A percentile compares a stretch with the other conserved stretches of the same genome.
phyloP scores from a whole-genome alignment of 768 basidiomycete species.

The Gloeophyllum trabeum region DNA sequence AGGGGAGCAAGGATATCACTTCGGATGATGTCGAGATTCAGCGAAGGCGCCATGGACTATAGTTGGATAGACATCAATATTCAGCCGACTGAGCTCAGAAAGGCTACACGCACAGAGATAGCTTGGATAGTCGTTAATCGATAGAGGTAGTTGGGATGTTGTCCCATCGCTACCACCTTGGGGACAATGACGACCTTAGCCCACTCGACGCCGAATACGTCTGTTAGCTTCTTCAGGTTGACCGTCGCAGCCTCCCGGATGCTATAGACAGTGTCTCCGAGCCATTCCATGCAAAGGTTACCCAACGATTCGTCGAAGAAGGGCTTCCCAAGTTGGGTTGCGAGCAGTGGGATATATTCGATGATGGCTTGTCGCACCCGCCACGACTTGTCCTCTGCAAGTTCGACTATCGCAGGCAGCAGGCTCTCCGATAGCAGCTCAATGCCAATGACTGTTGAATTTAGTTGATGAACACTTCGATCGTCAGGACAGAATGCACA shows the following conservation, averaged over 20 bases:
- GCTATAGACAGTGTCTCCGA: conserved; percentile 96
- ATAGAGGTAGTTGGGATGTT: conserved; percentile 93
- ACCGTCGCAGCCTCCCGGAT: conserved; percentile 97
- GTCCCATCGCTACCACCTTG: conserved; percentile 94
- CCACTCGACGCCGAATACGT: conserved; percentile 99
- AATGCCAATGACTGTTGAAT: conserved; percentile 82
- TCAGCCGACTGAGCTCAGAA: not conserved
- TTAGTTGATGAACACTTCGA: conserved; percentile 7
- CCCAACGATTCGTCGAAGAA: conserved; percentile 98
- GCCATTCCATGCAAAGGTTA: conserved; percentile 97
- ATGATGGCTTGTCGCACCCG: conserved; percentile 99
- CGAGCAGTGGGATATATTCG: conserved; percentile 97
- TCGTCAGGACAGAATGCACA: conserved; percentile 13
- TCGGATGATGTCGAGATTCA: conserved; percentile 75
- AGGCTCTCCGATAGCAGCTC: conserved; percentile 90
- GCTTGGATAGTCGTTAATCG: conserved; percentile 99
- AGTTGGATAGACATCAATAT: conserved; percentile 20
- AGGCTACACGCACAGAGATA: conserved; percentile 62
- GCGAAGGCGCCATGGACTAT: conserved; percentile 93
- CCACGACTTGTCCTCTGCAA: conserved; percentile 99
- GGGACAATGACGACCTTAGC: conserved; percentile 89
- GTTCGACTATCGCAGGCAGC: conserved; percentile 92
- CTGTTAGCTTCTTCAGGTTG: conserved; percentile 93
- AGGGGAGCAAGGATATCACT: conserved; percentile 79
- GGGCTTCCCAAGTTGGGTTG: conserved; percentile 90